Evolutionary conservation across 2,329 filamentous ascomycete species (phyloP).

Genomic region (Phialocephala subalpina): DNA sequence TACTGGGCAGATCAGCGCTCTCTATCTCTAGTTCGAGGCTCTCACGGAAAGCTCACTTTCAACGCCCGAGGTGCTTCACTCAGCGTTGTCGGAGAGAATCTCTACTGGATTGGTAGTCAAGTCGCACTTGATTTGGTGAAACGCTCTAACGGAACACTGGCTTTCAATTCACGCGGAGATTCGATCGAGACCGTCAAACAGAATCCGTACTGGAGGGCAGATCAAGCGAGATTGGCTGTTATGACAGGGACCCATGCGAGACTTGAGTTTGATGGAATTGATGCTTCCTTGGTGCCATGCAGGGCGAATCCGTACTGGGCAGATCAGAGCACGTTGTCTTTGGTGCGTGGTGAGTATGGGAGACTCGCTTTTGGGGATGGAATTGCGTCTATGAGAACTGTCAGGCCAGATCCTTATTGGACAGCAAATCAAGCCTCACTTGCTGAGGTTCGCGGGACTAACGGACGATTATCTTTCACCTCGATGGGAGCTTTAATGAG

Average conservation of each 20-base stretch:
- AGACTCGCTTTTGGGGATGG: neutral
- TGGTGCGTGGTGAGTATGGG: neutral
- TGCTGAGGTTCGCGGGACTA: neutral
- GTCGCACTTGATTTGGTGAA: too few relatives aligned
- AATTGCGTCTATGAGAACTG: neutral
- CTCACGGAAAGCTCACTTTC: constrained; percentile 18
- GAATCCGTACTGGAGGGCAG: neutral
- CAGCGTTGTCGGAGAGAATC: neutral
- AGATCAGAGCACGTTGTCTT: neutral
- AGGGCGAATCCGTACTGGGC: constrained; percentile 4
- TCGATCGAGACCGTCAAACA: neutral
- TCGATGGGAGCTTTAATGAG: neutral
- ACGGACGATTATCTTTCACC: neutral
- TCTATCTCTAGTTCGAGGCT: neutral
- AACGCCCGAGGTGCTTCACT: neutral
- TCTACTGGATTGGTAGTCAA: neutral
- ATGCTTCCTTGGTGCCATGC: neutral
- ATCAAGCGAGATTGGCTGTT: neutral
- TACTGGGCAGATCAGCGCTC: neutral
- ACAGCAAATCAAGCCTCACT: neutral
- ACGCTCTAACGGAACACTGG: too few relatives aligned
- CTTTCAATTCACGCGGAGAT: constrained; percentile 8
- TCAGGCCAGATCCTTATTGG: neutral
- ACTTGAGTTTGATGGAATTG: neutral
- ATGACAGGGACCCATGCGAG: neutral